phyloP scores from a whole-genome alignment of 371 early-diverging fungal species.

The Rhizopus delemar region DNA sequence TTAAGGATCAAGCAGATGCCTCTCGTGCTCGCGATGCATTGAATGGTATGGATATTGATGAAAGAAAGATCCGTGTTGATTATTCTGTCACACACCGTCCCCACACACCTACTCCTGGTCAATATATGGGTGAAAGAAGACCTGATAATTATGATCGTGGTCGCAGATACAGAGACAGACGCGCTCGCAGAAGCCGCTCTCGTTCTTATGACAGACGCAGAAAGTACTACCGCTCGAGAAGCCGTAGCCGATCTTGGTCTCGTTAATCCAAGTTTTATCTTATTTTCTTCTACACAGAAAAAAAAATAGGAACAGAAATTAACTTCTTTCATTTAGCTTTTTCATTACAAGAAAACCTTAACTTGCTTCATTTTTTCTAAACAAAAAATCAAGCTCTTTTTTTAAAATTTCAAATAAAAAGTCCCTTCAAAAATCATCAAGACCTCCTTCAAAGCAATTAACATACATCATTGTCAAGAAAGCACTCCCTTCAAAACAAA shows the following conservation, averaged over 20 bases:
- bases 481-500: not conserved
- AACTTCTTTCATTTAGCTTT: not conserved
- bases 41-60: conserved; percentile 61
- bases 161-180: conserved; percentile 19
- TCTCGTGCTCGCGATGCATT: conserved; percentile 72
- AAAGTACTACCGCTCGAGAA: conserved; percentile 39
- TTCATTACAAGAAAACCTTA: not conserved
- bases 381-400: conserved; percentile 1
- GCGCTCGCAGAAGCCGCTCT: conserved; percentile 32
- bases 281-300: not conserved
- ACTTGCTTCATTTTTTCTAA: too few relatives aligned
- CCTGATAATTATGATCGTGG: conserved; percentile 22
- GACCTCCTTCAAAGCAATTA: not conserved
- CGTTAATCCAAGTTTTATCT: conserved; percentile 17
- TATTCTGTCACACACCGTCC: conserved; percentile 68
- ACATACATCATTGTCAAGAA: not conserved
- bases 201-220: conserved; percentile 38
- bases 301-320: not conserved
- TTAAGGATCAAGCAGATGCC: conserved; percentile 74
- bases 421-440: conserved; percentile 2
- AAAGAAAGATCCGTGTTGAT: conserved; percentile 79
- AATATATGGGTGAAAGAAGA: conserved; percentile 64
- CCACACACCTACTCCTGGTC: conserved; percentile 72
- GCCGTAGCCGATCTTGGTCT: conserved; percentile 48
- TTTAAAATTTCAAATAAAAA: conserved; percentile 2